These are phyloP conservation scores for Salix arbutifolia DNA, from an alignment of 345 rosid genomes.

Conservation along the genomic window DNA sequence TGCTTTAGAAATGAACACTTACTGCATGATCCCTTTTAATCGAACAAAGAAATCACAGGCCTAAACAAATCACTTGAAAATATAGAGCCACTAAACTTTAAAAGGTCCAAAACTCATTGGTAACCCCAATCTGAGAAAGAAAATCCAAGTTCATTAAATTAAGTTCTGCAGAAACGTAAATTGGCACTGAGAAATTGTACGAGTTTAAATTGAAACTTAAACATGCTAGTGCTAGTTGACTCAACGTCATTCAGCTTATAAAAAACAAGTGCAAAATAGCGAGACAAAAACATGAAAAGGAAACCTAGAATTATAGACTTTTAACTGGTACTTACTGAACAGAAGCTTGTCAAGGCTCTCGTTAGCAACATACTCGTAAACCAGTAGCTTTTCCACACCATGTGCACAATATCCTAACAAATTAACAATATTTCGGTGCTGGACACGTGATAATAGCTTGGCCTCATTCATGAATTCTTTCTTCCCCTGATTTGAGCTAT, in stretches of 20 bases:
- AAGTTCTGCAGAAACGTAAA: not conserved
- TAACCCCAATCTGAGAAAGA: not conserved
- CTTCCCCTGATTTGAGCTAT: constrained; percentile 72
- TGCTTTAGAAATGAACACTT: not conserved
- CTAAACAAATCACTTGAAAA: not conserved
- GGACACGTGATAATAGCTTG: constrained; percentile 78
- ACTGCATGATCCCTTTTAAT: not conserved
- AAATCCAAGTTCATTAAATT: not conserved
- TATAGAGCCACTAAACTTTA: not conserved
- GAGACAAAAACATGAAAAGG: not conserved
- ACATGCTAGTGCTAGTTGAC: not conserved
- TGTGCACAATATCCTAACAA: constrained; percentile 81
- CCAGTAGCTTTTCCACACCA: constrained; percentile 81
- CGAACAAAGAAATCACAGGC: not conserved
- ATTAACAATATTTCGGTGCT: constrained; percentile 91
- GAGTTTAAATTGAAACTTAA: not conserved
- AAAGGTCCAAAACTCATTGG: not conserved
- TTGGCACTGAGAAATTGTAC: not conserved
- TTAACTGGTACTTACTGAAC: constrained; percentile 61
- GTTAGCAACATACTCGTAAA: constrained; percentile 72
- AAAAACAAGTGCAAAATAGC: constrained; percentile 2
- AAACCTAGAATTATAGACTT: not conserved
- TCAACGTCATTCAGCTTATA: not conserved
- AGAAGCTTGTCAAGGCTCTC: constrained; percentile 95
- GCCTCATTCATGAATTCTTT: constrained; percentile 88